Base-by-base conservation (phyloP, 2,329 filamentous ascomycete species). In the Fusarium chlamydosporum region DNA sequence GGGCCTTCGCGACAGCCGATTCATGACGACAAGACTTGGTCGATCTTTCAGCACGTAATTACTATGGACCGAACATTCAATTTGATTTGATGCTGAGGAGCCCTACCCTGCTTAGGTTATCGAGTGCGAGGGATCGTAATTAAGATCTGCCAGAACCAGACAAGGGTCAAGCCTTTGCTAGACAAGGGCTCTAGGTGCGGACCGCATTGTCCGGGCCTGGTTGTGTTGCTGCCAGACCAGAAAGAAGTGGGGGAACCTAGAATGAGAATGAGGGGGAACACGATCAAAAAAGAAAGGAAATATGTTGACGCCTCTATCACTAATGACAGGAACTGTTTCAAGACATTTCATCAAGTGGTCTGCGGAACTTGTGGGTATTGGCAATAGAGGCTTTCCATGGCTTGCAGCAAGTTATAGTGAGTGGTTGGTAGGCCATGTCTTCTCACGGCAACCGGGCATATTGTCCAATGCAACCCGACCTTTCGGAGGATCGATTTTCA, bases 1-100 rank as follows among this genome's bases (percentile, higher is more conserved):
- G 29, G n/a, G 37, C 18, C 13, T 12, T 62, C 47, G 57, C 48
- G 48, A 6, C 43, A n/a, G 7, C 10, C 20, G 27, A 46, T n/a
- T 18, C 50, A 67, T 70, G 66, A 69, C 66, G 66, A 69, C 66
- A 48, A 33, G 26, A 42, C 33, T 50, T 7, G 26, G 35, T 11
- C 12, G 61, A 64, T 64, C 59, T n/a, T 23, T 37, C 18, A 34
- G 26, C 23, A 20, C 40, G 29, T 27, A 16, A 27, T 38, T 27
- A 15, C 10, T 15, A 10, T 15, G 23, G 5, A 9, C 9, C 10
- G 34, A 7, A 37, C 7, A 37, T 4, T 37, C 16, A 8, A 37
- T 38, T 7, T 40, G 23, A 29, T 27, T 20, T 40, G 41, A 10
- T n/a, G 11, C 2, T 13, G 38, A 15, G 12, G 27, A 34, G 29